Conservation (phyloP, 768 basidiomycete species). For the Termitomyces sp. region DNA sequence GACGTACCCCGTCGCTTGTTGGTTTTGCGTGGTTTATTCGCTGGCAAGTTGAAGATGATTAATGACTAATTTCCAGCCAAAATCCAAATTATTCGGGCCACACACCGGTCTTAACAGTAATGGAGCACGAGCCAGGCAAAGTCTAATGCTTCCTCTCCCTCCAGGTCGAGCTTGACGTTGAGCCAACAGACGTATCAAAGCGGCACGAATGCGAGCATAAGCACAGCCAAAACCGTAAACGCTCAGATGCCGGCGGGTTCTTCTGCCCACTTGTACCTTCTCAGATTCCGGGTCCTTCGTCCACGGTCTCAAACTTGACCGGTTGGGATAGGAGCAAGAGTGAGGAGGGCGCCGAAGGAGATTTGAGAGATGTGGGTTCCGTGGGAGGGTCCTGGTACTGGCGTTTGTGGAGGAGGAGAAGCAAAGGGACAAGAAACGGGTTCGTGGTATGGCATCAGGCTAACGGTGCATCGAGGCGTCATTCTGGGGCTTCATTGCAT, state of each 20-base stretch:
- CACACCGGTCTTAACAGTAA: not conserved
- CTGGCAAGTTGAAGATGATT: too few species aligned
- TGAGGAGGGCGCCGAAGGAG: not conserved
- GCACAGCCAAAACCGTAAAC: not conserved
- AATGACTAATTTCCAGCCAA: too few species aligned
- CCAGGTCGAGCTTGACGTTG: not conserved
- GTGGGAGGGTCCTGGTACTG: too few species aligned
- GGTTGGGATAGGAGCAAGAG: not conserved
- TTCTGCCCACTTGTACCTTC: not conserved
- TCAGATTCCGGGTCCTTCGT: not conserved
- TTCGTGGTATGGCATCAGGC: not conserved
- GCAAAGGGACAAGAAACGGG: not conserved
- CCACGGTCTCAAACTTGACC: not conserved
- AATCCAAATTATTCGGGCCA: too few species aligned
- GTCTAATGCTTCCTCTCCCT: not conserved
- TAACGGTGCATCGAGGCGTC: too few species aligned
- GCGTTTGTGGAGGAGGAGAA: not conserved
- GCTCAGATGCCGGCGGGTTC: not conserved
- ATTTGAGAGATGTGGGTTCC: not conserved
- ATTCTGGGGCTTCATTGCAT: too few species aligned
- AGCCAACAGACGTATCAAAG: not conserved
- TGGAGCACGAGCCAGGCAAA: not conserved
- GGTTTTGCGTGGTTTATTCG: too few species aligned
- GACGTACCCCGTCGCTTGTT: not conserved
- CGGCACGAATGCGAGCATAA: not conserved